phyloP scores from a whole-genome alignment of 1,139 yeast genomes.

The Protomyces arabidopsidicola region DNA sequence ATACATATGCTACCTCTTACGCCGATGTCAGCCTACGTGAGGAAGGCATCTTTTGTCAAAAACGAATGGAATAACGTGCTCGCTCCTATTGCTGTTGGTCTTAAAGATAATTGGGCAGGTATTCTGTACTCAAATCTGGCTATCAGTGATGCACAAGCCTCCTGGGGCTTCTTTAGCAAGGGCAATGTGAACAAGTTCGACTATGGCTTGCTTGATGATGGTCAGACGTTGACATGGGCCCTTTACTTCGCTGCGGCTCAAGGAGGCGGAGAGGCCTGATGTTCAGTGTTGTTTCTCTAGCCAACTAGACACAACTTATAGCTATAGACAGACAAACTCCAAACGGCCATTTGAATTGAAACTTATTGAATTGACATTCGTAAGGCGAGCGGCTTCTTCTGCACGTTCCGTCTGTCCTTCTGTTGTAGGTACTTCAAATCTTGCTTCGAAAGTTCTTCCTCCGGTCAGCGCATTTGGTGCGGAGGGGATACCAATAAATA shows the following conservation, averaged over 20 bases:
- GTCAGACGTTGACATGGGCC: background rate
- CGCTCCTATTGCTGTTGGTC: slow-evolving; percentile 38
- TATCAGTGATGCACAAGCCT: slow-evolving; percentile 57
- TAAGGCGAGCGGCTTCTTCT: too few relatives aligned
- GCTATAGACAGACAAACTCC: background rate
- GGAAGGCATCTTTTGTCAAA: slow-evolving; percentile 62
- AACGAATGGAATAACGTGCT: slow-evolving; percentile 63
- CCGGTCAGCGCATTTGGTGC: too few relatives aligned
- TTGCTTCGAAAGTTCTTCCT: too few relatives aligned
- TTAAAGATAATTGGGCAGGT: slow-evolving; percentile 84
- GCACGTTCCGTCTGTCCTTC: too few relatives aligned
- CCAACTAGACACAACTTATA: background rate
- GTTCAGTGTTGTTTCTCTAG: too few relatives aligned
- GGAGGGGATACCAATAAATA: too few relatives aligned
- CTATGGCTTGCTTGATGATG: slow-evolving; percentile 37
- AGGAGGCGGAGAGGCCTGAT: background rate
- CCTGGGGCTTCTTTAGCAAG: slow-evolving; percentile 63
- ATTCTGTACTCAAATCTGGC: slow-evolving; percentile 61
- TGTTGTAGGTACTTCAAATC: too few relatives aligned
- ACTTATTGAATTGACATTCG: too few relatives aligned
- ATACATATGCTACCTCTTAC: slow-evolving; percentile 92
- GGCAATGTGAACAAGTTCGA: slow-evolving; percentile 45
- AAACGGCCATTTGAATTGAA: too few relatives aligned
- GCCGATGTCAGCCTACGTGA: slow-evolving; percentile 73
- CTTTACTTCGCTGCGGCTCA: background rate